Evolutionary conservation across 352 stramenopile genomes (phyloP).

Genomic region (Pythium phragmitis): DNA sequence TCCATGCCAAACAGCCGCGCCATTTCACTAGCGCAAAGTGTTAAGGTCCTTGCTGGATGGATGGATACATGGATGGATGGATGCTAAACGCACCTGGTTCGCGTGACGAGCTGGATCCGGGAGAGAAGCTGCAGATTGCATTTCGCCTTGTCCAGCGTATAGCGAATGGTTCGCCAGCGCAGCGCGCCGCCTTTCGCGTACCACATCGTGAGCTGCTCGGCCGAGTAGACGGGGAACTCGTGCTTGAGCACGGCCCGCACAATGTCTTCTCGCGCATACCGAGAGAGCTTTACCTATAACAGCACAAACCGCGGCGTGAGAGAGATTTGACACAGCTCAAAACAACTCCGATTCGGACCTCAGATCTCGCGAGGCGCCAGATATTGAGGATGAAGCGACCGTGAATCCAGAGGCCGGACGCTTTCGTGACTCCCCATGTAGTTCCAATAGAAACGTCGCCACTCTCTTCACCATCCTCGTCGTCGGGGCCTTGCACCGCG

Average conservation of each 20-base stretch:
- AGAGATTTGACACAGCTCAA: no score
- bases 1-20: constrained; percentile 93
- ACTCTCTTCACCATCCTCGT: constrained; percentile 32
- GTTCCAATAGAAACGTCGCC: constrained; percentile 56
- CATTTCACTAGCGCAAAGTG: constrained; percentile 75
- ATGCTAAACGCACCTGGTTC: constrained; percentile 35
- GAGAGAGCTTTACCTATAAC: constrained; percentile 53
- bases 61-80: not conserved
- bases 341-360: constrained; percentile 37
- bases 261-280: constrained; percentile 61
- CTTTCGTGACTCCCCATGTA: constrained; percentile 75
- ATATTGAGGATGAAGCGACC: constrained; percentile 91
- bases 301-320: no score
- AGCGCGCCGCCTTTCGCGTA: constrained; percentile 27
- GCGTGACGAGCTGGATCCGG: constrained; percentile 62
- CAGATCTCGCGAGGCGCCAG: constrained; percentile 87
- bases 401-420: constrained; percentile 87
- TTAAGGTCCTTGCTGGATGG: not conserved
- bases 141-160: constrained; percentile 28
- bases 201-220: constrained; percentile 41
- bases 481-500: constrained; percentile 21
- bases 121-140: constrained; percentile 50
- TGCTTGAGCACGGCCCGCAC: constrained; percentile 46
- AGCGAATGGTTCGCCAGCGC: constrained; percentile 32
- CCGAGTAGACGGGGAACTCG: constrained; percentile 44